These are phyloP conservation scores for Aurantiochytrium sp. DNA, from an alignment of 108 stramenopile genomes.

Conservation along the genomic window DNA sequence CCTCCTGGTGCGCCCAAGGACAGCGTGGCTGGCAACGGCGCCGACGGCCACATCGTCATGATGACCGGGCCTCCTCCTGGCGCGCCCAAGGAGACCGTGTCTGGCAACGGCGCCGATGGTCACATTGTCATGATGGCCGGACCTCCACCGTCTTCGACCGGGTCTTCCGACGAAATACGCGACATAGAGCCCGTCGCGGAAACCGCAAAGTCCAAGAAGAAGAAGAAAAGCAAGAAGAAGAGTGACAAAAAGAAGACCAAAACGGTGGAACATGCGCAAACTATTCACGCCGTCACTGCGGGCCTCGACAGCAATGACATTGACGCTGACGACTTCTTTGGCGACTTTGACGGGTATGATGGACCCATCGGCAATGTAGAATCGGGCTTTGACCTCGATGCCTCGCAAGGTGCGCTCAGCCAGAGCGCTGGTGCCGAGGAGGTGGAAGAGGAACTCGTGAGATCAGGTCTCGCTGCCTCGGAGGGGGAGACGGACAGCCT, in stretches of 20 bases:
- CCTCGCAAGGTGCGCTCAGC: too few relatives aligned
- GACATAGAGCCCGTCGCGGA: neutral
- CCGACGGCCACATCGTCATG: neutral
- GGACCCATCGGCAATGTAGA: too few relatives aligned
- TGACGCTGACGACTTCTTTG: neutral
- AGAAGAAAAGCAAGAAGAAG: neutral
- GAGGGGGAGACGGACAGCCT: too few relatives aligned
- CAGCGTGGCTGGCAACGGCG: neutral
- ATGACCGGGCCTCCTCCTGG: neutral
- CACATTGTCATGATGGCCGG: neutral
- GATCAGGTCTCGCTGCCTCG: too few relatives aligned
- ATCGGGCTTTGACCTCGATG: too few relatives aligned
- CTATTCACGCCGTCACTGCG: neutral
- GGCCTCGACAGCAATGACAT: neutral
- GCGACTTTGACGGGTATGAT: neutral
- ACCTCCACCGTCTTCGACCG: neutral
- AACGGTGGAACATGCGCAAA: neutral
- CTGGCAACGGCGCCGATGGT: neutral
- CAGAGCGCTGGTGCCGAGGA: too few relatives aligned
- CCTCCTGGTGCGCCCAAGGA: neutral
- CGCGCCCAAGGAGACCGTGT: too few relatives aligned
- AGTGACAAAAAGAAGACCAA: neutral
- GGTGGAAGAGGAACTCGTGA: too few relatives aligned
- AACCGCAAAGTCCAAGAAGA: neutral
- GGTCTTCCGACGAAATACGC: neutral